A percentile compares a stretch with the other conserved stretches of the same genome.
Conservation (phyloP, 1,284 basidiomycete species). For the Gomphus bonarii region DNA sequence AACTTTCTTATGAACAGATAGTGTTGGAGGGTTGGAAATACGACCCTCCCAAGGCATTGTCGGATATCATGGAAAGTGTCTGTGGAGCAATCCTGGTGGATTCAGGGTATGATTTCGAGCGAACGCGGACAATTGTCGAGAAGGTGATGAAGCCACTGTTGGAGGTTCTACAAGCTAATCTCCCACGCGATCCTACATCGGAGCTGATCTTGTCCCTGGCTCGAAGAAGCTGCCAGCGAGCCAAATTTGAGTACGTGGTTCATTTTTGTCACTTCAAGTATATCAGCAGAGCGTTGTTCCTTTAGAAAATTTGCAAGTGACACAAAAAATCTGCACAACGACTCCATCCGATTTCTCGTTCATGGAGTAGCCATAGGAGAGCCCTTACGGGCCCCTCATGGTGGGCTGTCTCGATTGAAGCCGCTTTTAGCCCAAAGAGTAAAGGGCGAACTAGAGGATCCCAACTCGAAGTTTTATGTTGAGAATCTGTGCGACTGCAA, state of each 20-base stretch:
- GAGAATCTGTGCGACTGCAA: conserved; percentile 44
- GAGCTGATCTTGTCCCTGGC: conserved; percentile 56
- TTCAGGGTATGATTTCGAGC: conserved; percentile 60
- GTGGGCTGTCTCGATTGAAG: conserved; percentile 41
- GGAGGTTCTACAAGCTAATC: conserved; percentile 39
- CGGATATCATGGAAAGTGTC: conserved; percentile 73
- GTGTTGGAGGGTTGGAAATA: conserved; percentile 65
- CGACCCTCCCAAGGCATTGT: conserved; percentile 73
- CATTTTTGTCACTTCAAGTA: not conserved
- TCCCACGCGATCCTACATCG: conserved; percentile 58
- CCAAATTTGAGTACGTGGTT: conserved; percentile 33
- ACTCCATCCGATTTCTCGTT: conserved; percentile 43
- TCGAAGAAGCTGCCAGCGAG: conserved; percentile 40
- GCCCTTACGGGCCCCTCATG: conserved; percentile 43
- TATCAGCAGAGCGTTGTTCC: not conserved
- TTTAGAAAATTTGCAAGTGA: not conserved
- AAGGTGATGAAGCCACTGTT: conserved; percentile 54
- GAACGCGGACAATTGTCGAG: conserved; percentile 47
- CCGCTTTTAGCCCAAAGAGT: conserved; percentile 56
- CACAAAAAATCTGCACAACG: conserved; percentile 27
- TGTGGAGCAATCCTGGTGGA: conserved; percentile 81
- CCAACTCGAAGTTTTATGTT: conserved; percentile 32
- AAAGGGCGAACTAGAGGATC: conserved; percentile 37
- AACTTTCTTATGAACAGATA: conserved; percentile 47
- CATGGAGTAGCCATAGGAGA: conserved; percentile 49